phyloP scores from a whole-genome alignment of 2,329 filamentous ascomycete species.

The Bertia moriformis region DNA sequence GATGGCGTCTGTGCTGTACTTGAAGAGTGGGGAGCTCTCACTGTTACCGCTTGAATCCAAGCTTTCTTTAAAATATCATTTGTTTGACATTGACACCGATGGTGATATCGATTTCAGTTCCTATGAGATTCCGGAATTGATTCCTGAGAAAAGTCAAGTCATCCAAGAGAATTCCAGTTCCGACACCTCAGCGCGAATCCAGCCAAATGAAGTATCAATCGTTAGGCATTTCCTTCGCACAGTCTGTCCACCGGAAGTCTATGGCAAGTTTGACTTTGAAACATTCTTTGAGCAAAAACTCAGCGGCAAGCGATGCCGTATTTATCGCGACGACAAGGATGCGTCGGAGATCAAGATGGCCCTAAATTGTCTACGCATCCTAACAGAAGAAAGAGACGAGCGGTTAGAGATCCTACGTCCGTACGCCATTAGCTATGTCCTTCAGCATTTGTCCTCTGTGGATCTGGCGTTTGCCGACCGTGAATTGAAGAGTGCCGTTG shows the following conservation, averaged over 20 bases:
- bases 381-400: slow-evolving; percentile 10
- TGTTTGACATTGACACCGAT: neutral
- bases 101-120: neutral
- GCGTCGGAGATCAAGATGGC: slow-evolving; percentile 14
- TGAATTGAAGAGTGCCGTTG: slow-evolving; percentile 12
- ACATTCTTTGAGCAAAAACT: slow-evolving; percentile 15
- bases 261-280: slow-evolving; percentile 16
- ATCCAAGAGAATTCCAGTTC: too few species aligned
- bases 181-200: slow-evolving; percentile 8
- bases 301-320: slow-evolving; percentile 11
- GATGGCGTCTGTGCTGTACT: too few species aligned
- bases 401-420: slow-evolving; percentile 7
- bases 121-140: slow-evolving; percentile 4
- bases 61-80: slow-evolving; percentile 7
- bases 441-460: slow-evolving; percentile 11
- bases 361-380: slow-evolving; percentile 11
- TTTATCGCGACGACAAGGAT: slow-evolving; percentile 15
- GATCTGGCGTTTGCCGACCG: slow-evolving; percentile 12
- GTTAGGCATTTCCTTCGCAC: slow-evolving; percentile 15
- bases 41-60: neutral
- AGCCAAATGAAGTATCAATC: slow-evolving; percentile 14
- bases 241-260: slow-evolving; percentile 16
- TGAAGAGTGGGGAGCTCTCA: slow-evolving; percentile 3
- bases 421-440: slow-evolving; percentile 12
- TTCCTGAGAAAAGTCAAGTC: slow-evolving; percentile 1